Evolutionary conservation across 306 rosid genomes (phyloP).

Genomic region (Cucurbita argyrosperma): DNA sequence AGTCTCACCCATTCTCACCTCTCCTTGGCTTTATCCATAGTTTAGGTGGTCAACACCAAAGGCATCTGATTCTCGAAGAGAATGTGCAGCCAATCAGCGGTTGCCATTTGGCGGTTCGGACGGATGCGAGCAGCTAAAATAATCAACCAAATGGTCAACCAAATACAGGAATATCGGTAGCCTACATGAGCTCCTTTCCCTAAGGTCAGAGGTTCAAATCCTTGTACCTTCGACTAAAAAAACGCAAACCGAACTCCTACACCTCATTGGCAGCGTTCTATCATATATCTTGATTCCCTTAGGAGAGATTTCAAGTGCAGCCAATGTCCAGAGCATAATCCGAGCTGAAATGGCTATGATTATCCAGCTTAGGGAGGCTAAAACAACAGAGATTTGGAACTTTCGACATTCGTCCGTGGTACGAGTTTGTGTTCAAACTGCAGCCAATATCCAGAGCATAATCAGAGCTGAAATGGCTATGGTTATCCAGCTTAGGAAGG

Average conservation of each 20-base stretch:
- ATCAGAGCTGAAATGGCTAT: constrained; percentile 52
- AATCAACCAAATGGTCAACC: not conserved
- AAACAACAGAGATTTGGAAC: constrained; percentile 59
- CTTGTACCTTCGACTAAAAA: too few relatives aligned
- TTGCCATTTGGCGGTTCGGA: not conserved
- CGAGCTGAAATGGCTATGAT: constrained; percentile 52
- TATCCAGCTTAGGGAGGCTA: constrained; percentile 79
- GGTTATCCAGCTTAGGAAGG: constrained; percentile 79
- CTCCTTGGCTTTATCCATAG: not conserved
- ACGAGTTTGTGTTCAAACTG: constrained; percentile 28
- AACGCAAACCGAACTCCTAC: too few relatives aligned
- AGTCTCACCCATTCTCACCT: too few relatives aligned
- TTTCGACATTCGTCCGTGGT: constrained; percentile 40
- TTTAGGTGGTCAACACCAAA: not conserved
- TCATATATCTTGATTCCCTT: too few relatives aligned
- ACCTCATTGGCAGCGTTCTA: too few relatives aligned
- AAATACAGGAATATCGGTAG: not conserved
- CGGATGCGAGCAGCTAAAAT: not conserved
- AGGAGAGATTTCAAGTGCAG: constrained; percentile 19
- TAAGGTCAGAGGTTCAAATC: too few relatives aligned
- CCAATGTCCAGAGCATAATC: constrained; percentile 86
- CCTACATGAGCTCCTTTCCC: too few relatives aligned
- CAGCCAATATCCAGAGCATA: constrained; percentile 86
- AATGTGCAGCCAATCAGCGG: not conserved
- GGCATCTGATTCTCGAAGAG: not conserved